Evolutionary conservation across 169 alveolate species (phyloP).

Genomic region (Haemoproteus tartakovskyi): DNA sequence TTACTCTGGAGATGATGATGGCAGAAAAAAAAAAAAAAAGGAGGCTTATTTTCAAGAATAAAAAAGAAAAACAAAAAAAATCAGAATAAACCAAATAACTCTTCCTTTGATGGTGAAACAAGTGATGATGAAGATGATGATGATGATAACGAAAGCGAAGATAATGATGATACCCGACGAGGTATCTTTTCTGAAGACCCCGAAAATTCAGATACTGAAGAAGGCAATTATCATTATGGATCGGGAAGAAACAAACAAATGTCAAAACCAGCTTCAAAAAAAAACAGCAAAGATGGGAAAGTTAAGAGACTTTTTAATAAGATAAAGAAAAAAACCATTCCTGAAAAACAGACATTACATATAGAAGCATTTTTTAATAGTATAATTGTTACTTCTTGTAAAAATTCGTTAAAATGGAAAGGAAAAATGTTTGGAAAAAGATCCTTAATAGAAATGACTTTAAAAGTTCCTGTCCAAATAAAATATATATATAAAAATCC

Average conservation of each 20-base stretch:
- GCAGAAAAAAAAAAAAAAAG: background rate
- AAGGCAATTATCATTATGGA: background rate
- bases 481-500: conserved; percentile 36
- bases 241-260: background rate
- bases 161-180: background rate
- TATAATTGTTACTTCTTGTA: conserved; percentile 51
- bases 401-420: conserved; percentile 44
- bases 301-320: background rate
- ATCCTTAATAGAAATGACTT: conserved; percentile 36
- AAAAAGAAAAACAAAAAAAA: background rate
- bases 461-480: conserved; percentile 52
- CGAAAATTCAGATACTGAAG: background rate
- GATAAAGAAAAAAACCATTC: conserved; percentile 4
- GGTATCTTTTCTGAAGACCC: background rate
- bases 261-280: background rate
- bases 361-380: conserved; percentile 61
- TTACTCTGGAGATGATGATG: background rate
- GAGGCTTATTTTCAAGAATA: conserved; percentile 1
- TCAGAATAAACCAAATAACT: no score
- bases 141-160: background rate
- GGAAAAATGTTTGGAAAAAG: conserved; percentile 37
- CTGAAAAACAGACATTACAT: conserved; percentile 42
- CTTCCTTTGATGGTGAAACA: no score
- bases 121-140: background rate
- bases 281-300: background rate